Evolutionary conservation across 768 basidiomycete species (phyloP).

Genomic region (Podaxis rugospora): DNA sequence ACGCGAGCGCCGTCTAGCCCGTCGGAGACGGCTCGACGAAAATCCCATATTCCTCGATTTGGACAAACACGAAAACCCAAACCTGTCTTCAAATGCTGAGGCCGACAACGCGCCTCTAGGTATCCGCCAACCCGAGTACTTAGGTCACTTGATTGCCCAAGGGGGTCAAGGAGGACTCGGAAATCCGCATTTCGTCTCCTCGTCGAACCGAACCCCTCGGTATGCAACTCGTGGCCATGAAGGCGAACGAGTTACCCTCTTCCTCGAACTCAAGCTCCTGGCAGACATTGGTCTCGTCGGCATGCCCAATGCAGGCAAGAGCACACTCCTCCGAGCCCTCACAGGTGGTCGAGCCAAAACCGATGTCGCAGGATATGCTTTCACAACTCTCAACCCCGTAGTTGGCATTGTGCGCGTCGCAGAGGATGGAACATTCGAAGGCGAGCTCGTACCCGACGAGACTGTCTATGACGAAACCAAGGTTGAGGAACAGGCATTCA

Average conservation of each 20-base stretch:
- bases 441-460: constrained; percentile 39
- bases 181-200: constrained; percentile 79
- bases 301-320: constrained; percentile 93
- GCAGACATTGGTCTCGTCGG: constrained; percentile 97
- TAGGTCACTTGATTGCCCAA: constrained; percentile 63
- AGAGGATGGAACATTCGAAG: constrained; percentile 74
- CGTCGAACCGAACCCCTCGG: constrained; percentile 75
- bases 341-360: constrained; percentile 82
- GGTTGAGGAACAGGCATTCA: constrained; percentile 45
- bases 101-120: constrained; percentile 60
- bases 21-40: constrained; percentile 34
- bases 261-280: constrained; percentile 87
- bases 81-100: constrained; percentile 18
- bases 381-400: constrained; percentile 94
- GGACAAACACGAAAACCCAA: constrained; percentile 42
- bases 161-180: constrained; percentile 85
- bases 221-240: constrained; percentile 76
- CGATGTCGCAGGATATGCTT: constrained; percentile 87
- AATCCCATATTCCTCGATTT: constrained; percentile 58
- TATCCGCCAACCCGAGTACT: constrained; percentile 41
- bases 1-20: constrained; percentile 47
- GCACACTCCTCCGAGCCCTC: constrained; percentile 84
- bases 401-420: constrained; percentile 85
- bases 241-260: constrained; percentile 77
- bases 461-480: constrained; percentile 64